Percentiles rank a stretch among this genome's conserved stretches.
These are phyloP conservation scores for Magnolia changhungtana DNA, from an alignment of 164 flowering plant genomes.

Conservation along the genomic window DNA sequence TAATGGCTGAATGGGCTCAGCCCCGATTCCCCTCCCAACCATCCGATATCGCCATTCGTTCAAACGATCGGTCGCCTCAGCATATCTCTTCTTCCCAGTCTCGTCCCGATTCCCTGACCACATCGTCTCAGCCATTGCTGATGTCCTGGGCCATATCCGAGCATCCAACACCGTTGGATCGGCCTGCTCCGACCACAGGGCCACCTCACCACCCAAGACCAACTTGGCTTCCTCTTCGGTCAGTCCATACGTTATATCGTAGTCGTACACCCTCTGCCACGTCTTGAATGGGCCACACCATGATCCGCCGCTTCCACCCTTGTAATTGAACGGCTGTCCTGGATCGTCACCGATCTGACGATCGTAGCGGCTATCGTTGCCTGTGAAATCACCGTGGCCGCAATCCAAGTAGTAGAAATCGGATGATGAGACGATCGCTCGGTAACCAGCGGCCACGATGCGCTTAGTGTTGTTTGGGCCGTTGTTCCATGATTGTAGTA, in stretches of 20 bases:
- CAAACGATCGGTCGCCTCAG: conserved; percentile 78
- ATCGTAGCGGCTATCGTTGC: conserved; percentile 65
- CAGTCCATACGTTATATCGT: conserved; percentile 74
- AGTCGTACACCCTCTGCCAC: conserved; percentile 81
- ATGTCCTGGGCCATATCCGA: conserved; percentile 77
- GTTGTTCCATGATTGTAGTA: conserved; percentile 84
- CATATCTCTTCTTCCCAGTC: conserved; percentile 71
- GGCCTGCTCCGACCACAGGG: conserved; percentile 94
- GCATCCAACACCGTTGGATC: conserved; percentile 71
- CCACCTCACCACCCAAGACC: conserved; percentile 93
- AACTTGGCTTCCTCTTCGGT: conserved; percentile 51
- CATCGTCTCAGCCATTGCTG: conserved; percentile 80
- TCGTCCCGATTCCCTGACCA: conserved; percentile 90
- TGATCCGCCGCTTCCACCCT: conserved; percentile 59
- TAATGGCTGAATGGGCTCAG: conserved; percentile 89
- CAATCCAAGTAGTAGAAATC: conserved; percentile 90
- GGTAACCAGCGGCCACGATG: conserved; percentile 66
- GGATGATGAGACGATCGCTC: conserved; percentile 72
- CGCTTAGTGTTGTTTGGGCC: conserved; percentile 73
- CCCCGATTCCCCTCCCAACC: conserved; percentile 69
- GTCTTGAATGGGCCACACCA: conserved; percentile 97
- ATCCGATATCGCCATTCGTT: conserved; percentile 82
- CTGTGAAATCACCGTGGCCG: conserved; percentile 77
- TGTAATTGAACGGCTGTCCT: conserved; percentile 23
- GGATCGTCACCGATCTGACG: conserved; percentile 24